Conservation (phyloP, 2,329 filamentous ascomycete genomes). For the Aspergillus thermomutatus region DNA sequence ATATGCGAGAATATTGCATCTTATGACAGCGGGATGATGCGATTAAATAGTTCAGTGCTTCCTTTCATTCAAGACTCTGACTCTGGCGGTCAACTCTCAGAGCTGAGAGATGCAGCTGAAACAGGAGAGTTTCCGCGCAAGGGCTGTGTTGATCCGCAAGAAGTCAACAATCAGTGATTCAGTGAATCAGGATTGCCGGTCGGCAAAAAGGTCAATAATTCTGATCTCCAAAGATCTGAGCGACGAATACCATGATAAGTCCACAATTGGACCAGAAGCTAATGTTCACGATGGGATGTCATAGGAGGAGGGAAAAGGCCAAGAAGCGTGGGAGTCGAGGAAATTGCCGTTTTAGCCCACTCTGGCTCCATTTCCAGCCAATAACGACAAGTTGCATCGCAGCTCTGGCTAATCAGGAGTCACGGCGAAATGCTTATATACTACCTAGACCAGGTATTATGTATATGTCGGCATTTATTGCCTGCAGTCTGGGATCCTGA, state of each 20-base stretch:
- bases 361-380: no score
- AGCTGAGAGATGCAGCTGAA: no score
- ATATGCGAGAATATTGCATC: not conserved
- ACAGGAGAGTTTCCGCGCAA: no score
- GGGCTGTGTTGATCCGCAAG: not conserved
- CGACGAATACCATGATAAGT: not conserved
- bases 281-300: no score
- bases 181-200: not conserved
- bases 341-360: not conserved
- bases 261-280: not conserved
- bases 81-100: not conserved
- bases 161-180: not conserved
- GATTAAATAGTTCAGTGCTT: not conserved
- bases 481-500: not conserved
- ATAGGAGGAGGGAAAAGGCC: no score
- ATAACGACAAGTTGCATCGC: no score
- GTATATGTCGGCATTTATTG: no score
- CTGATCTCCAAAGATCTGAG: not conserved
- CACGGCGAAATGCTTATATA: not conserved
- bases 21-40: slow-evolving; percentile 10
- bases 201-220: not conserved
- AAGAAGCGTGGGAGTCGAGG: no score
- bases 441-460: no score
- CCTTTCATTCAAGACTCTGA: not conserved
- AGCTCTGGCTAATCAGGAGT: not conserved